phyloP scores from a whole-genome alignment of 306 rosid genomes.

The Glycine tomentella region DNA sequence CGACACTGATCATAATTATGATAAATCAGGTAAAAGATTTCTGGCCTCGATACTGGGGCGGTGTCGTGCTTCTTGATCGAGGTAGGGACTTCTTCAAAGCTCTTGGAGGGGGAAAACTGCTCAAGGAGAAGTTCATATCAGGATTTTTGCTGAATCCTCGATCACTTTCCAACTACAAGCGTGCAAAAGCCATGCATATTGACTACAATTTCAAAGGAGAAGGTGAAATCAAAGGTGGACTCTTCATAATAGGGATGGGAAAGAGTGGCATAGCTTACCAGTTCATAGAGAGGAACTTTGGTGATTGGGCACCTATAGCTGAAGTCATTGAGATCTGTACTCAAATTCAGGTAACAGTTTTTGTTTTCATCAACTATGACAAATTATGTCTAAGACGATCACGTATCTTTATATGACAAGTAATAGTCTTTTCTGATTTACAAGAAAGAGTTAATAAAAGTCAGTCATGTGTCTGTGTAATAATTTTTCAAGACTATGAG shows the following conservation, averaged over 20 bases:
- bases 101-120: conserved; percentile 87
- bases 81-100: conserved; percentile 75
- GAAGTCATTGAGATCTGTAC: conserved; percentile 83
- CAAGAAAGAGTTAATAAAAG: too few relatives aligned
- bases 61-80: conserved; percentile 69
- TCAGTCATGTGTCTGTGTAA: too few relatives aligned
- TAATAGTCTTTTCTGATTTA: too few relatives aligned
- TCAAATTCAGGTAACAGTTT: conserved; percentile 61
- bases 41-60: conserved; percentile 98
- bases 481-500: too few relatives aligned
- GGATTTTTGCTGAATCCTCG: conserved; percentile 83
- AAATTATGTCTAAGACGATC: too few relatives aligned
- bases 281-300: conserved; percentile 91
- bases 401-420: too few relatives aligned
- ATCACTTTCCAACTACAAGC: conserved; percentile 80
- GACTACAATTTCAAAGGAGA: conserved; percentile 78
- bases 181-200: conserved; percentile 74
- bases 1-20: too few relatives aligned
- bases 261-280: conserved; percentile 85
- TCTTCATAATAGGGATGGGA: conserved; percentile 72
- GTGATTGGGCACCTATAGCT: conserved; percentile 90
- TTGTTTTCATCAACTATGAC: too few relatives aligned
- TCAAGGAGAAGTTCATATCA: conserved; percentile 78
- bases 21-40: conserved; percentile 68
- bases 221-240: conserved; percentile 97